Evolutionary conservation across 805 yeast species (phyloP).

Genomic region (Jamesozyma hellenica): DNA sequence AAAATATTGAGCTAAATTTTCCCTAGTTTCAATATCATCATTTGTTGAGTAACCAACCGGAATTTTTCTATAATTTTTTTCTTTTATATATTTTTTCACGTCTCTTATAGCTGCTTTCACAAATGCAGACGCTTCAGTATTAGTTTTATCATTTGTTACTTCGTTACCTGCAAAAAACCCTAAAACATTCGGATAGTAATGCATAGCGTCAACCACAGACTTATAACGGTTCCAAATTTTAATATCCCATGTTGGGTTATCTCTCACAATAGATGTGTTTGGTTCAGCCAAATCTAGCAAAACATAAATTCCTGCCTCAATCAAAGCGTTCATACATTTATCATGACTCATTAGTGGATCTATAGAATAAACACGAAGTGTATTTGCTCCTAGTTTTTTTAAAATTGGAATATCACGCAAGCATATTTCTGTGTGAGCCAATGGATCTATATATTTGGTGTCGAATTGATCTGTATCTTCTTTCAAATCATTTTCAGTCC

Average conservation of each 20-base stretch:
- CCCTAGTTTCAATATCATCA: conserved; percentile 77
- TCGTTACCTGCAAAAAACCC: conserved; percentile 98
- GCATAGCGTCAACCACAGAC: conserved; percentile 69
- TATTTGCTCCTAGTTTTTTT: conserved; percentile 57
- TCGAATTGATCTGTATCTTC: conserved; percentile 11
- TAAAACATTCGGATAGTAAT: conserved; percentile 66
- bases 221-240: conserved; percentile 68
- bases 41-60: conserved; percentile 94
- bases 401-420: conserved; percentile 76
- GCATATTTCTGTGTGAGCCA: conserved; percentile 62
- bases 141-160: conserved; percentile 74
- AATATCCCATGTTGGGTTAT: conserved; percentile 68
- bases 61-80: conserved; percentile 52
- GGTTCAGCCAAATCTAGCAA: conserved; percentile 89
- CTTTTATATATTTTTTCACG: conserved; percentile 61
- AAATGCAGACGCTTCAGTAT: conserved; percentile 84
- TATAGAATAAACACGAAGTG: conserved; percentile 78
- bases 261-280: conserved; percentile 62
- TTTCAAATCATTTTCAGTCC: conserved; percentile 31
- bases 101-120: conserved; percentile 96
- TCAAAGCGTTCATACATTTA: conserved; percentile 62
- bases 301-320: conserved; percentile 84
- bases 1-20: conserved; percentile 71
- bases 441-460: conserved; percentile 52
- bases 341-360: conserved; percentile 65